These are phyloP conservation scores for Apostasia ramifera DNA, from an alignment of 106 monocot genomes.

Conservation along the genomic window DNA sequence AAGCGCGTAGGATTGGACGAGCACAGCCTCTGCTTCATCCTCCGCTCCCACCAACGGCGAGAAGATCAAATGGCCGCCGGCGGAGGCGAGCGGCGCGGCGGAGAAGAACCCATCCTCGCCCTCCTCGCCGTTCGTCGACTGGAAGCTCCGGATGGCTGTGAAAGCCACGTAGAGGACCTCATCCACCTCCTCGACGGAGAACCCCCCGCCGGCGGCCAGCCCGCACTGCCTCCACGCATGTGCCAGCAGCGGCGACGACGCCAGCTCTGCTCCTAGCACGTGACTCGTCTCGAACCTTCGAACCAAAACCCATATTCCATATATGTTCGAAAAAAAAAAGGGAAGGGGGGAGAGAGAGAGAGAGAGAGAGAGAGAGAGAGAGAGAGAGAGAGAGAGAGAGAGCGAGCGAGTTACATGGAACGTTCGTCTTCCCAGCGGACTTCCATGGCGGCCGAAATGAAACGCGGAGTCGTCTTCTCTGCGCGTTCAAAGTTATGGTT, in stretches of 20 bases:
- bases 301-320: neutral
- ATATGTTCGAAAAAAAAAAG: too few species aligned
- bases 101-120: constrained; percentile 4
- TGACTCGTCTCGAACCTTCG: constrained; percentile 64
- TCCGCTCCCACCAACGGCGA: constrained; percentile 20
- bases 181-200: constrained; percentile 5
- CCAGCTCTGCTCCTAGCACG: constrained; percentile 32
- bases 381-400: too few species aligned
- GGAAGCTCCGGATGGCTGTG: constrained; percentile 17
- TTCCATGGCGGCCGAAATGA: neutral
- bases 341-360: too few species aligned
- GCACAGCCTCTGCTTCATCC: constrained; percentile 23
- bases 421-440: constrained; percentile 11
- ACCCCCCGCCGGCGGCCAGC: constrained; percentile 1
- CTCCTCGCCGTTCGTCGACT: neutral
- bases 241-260: constrained; percentile 35
- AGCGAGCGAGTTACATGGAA: constrained; percentile 7
- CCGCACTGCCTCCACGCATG: constrained; percentile 36
- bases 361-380: too few species aligned
- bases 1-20: constrained; percentile 30
- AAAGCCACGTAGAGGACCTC: constrained; percentile 42
- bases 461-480: too few species aligned
- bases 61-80: constrained; percentile 24
- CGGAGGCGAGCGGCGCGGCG: constrained; percentile 7
- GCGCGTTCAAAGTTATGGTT: too few species aligned